Percentiles rank a stretch among this genome's conserved stretches.
These are phyloP conservation scores for Fusarium sp. DNA, from an alignment of 2,329 filamentous ascomycete species.

Conservation along the genomic window DNA sequence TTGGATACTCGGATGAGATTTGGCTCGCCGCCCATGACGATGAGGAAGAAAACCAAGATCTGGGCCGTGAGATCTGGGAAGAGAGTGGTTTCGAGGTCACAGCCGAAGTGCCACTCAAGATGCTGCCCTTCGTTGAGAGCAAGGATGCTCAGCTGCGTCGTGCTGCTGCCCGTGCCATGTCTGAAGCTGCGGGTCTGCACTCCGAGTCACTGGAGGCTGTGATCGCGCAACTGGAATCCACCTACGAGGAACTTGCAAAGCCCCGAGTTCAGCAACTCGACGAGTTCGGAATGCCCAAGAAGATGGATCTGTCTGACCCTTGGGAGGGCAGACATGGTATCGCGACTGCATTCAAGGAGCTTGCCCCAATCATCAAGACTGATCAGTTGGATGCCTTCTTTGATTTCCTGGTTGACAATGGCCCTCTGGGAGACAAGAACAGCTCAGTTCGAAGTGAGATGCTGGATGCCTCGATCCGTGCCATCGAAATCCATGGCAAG, in stretches of 20 bases:
- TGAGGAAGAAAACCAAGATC: slow-evolving; percentile 83
- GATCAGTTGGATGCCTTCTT: slow-evolving; percentile 81
- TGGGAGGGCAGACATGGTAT: slow-evolving; percentile 95
- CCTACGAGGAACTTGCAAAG: slow-evolving; percentile 83
- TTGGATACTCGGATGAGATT: slow-evolving; percentile 87
- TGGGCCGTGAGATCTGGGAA: slow-evolving; percentile 92
- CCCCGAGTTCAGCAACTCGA: slow-evolving; percentile 86
- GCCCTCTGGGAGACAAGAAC: slow-evolving; percentile 87
- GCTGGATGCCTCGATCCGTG: slow-evolving; percentile 86
- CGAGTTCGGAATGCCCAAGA: slow-evolving; percentile 93
- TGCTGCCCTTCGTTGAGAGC: slow-evolving; percentile 83
- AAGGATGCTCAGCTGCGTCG: slow-evolving; percentile 84
- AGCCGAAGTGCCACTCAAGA: slow-evolving; percentile 70
- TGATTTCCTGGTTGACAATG: slow-evolving; percentile 84
- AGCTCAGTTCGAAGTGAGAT: slow-evolving; percentile 84
- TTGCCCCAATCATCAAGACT: slow-evolving; percentile 76
- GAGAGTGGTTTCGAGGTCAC: slow-evolving; percentile 84
- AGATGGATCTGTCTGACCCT: slow-evolving; percentile 85
- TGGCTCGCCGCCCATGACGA: slow-evolving; percentile 96
- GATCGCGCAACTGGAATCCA: slow-evolving; percentile 72
- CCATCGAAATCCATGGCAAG: slow-evolving; percentile 85
- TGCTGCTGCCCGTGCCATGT: slow-evolving; percentile 83
- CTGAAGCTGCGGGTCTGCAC: slow-evolving; percentile 75
- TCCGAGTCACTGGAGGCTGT: slow-evolving; percentile 69
- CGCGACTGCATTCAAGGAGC: slow-evolving; percentile 85